A percentile compares a stretch with the other conserved stretches of the same genome.
Conservation (phyloP, 352 stramenopile genomes). For the Globisporangium takayamanum region DNA sequence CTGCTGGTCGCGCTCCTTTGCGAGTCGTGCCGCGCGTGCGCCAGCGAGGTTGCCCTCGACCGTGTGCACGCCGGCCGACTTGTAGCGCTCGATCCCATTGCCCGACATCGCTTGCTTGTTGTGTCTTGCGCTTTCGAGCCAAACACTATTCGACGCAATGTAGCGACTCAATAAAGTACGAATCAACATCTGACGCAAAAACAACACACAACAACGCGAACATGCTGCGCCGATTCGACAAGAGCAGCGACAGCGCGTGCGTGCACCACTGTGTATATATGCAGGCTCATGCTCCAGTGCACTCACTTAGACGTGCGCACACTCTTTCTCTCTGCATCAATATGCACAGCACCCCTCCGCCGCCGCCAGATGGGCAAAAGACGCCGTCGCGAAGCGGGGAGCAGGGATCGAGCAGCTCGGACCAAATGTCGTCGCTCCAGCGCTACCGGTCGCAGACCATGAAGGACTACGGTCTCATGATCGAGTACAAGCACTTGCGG, state of each 20-base stretch:
- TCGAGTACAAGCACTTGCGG: slow-evolving; percentile 97
- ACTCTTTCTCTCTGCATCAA: no score
- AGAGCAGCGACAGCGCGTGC: slow-evolving; percentile 51
- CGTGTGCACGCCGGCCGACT: slow-evolving; percentile 90
- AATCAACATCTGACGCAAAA: slow-evolving; percentile 2
- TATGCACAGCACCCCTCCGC: not conserved
- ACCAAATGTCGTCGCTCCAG: slow-evolving; percentile 79
- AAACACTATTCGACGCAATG: slow-evolving; percentile 4
- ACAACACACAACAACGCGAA: not conserved
- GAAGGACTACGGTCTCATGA: slow-evolving; percentile 95
- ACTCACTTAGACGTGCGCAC: not conserved
- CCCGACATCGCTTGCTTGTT: slow-evolving; percentile 23
- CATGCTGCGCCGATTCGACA: slow-evolving; percentile 60
- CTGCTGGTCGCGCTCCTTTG: slow-evolving; percentile 90
- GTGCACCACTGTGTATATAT: not conserved
- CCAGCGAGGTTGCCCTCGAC: slow-evolving; percentile 96
- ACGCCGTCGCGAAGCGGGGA: slow-evolving; percentile 9
- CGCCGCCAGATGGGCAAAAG: slow-evolving; percentile 1
- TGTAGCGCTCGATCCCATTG: slow-evolving; percentile 67
- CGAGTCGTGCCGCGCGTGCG: slow-evolving; percentile 83
- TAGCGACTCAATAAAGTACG: slow-evolving; percentile 23
- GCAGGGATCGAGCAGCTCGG: slow-evolving; percentile 16
- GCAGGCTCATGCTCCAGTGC: not conserved
- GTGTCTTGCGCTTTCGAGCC: slow-evolving; percentile 1
- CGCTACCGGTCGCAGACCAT: slow-evolving; percentile 83